Percentiles rank a stretch among this genome's conserved stretches.
phyloP scores from a whole-genome alignment of 129 eudicot genomes.

The Sambucus nigra region DNA sequence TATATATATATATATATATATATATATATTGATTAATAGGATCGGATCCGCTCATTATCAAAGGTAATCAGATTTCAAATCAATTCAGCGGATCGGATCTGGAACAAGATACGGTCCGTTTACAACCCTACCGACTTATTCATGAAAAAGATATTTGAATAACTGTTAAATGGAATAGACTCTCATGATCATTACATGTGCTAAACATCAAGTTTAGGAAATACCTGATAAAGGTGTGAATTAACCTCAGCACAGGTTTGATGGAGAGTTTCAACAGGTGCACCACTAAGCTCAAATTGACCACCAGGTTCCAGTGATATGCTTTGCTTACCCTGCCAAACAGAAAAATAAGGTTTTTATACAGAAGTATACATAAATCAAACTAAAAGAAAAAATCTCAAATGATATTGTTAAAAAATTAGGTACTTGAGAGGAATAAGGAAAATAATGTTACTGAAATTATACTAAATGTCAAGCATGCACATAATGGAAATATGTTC shows the following conservation, averaged over 20 bases:
- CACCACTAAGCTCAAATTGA: constrained; percentile 99
- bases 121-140: too few species aligned
- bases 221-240: constrained; percentile 97
- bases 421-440: not conserved
- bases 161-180: not conserved
- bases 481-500: not conserved
- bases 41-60: too few species aligned
- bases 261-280: constrained; percentile 97
- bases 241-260: constrained; percentile 99
- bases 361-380: not conserved
- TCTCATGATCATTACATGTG: not conserved
- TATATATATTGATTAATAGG: too few species aligned
- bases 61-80: too few species aligned
- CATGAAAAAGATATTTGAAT: not conserved
- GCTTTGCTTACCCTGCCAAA: constrained; percentile 84
- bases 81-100: too few species aligned
- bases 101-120: too few species aligned
- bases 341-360: not conserved
- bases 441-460: not conserved
- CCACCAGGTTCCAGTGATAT: constrained; percentile 99
- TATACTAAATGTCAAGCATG: not conserved
- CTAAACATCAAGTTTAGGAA: constrained; percentile 6
- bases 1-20: too few species aligned
- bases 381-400: not conserved
- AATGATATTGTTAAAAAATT: not conserved